Evolutionary conservation across 2,329 filamentous ascomycete species (phyloP), one percentile per base, ranked within the genome.

Genomic region (Arthrobotrys iridis): DNA sequence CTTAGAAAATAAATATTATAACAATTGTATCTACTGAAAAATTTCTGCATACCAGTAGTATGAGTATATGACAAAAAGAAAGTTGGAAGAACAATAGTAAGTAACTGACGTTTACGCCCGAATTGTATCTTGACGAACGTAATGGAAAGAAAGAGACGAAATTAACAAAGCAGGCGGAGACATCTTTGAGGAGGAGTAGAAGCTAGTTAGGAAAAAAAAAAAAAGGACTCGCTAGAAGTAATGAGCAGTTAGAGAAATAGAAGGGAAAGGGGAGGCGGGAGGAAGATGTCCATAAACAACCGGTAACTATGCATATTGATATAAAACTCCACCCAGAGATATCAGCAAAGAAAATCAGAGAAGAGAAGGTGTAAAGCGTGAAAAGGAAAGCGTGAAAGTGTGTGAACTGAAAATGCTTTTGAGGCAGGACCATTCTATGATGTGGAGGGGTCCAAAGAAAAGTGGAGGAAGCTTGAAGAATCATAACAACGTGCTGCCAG

Each of bases 291-390:
- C 70, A 67, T 74, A 60, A 68, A 40, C 70, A 75, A 50, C 71
- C 71, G 71, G 71, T 68, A 75, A 75, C 71, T 67, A 75, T 75
- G 71, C 71, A 68, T 68, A 43, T 55, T 55, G 57, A 68, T 63
- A 33, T 58, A 75, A 68, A 75, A 75, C 71, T 75, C 71, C 71
- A 75, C 71, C 71, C 71, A 75, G 30, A 68, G 57, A 50, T 50
- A 68, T 68, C 63, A 66, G 63, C 37, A 43, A 73, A 63, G 20
- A 22, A 58, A 73, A 52, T 6, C 11, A 26, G 40, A 59, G 50
- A 52, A 15, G 50, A 50, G 20, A 41, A 15, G 43, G 24, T 40
- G 26, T 33, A 37, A 57, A 20, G 40, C 62, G 48, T 50, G 13
- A 18, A 22, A 50, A 20, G 15, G 63, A 48, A 68, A 40, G 37